Evolutionary conservation across 2,329 filamentous ascomycete species (phyloP), one percentile per base, ranked within the genome.

Genomic region (Sclerotinia trifoliorum): DNA sequence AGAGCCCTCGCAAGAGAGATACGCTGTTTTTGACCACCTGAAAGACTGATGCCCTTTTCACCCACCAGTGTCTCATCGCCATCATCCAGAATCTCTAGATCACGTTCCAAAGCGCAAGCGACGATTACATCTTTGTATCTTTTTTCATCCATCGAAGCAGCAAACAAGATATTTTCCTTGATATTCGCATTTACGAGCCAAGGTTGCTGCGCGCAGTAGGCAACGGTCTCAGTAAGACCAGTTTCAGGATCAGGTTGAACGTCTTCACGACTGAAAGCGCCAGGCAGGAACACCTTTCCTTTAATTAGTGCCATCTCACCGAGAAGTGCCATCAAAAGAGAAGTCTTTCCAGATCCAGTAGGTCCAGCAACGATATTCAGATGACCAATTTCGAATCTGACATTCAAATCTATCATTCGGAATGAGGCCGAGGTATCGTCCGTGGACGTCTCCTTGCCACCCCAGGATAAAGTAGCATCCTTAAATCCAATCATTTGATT

Each of bases 111-210:
- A 3, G 93, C 94, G 79, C 95, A 99, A 49, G 94, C 94, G 52
- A 93, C 86, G 71, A 99, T 89, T 49, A 99, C 95, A 66, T 94
- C 86, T 72, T 88, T 88, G 79, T 99, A 99, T 62, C 94, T 87
- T 76, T 89, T 85, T 74, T 94, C 86, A 72, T 99, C 89, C 73
- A 88, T 92, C 0, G 89, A 86, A 26, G 91, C 89, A 8, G 94
- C 89, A 76, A 99, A 99, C 1, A 97, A 80, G 72, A 99, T 99
- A 78, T 99, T 99, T 71, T 97, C 92, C 78, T 92, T 93, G 79
- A 99, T 96, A 26, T 91, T 96, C 56, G 91, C 94, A 75, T 99
- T 99, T 69, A 98, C 91, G 44, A 99, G 84, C 95, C 95, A 99
- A 11, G 95, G 93, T 78, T 96, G 91, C 78, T 99, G 95, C 24